Evolutionary conservation across 116 monocot species (phyloP).

Genomic region (Dioscorea cayenensis): DNA sequence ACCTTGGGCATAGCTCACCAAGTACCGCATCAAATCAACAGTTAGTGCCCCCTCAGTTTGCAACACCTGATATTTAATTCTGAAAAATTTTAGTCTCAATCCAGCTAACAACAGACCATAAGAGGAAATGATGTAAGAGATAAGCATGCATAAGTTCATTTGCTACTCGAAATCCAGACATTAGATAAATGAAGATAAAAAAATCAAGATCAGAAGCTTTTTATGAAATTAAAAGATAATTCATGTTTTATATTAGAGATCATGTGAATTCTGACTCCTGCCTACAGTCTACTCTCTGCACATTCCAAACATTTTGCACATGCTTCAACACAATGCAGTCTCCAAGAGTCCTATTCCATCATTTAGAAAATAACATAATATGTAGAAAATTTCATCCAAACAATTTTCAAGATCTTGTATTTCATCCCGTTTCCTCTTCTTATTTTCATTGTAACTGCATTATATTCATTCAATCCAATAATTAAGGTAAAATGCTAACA

Average conservation of each 20-base stretch:
- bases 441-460: too few relatives aligned
- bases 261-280: too few relatives aligned
- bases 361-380: too few relatives aligned
- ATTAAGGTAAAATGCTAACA: too few relatives aligned
- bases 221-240: background rate
- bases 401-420: slow-evolving; percentile 2
- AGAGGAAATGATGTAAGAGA: background rate
- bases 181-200: background rate
- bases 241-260: background rate
- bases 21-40: slow-evolving; percentile 70
- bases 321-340: too few relatives aligned
- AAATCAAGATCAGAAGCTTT: background rate
- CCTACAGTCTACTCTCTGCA: too few relatives aligned
- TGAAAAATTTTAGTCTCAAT: background rate
- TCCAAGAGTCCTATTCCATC: too few relatives aligned
- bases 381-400: too few relatives aligned
- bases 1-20: slow-evolving; percentile 61
- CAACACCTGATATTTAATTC: slow-evolving; percentile 27
- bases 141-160: background rate
- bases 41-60: slow-evolving; percentile 56
- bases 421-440: background rate
- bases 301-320: too few relatives aligned
- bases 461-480: too few relatives aligned
- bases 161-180: background rate
- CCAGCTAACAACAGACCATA: background rate